Conservation (phyloP, 768 basidiomycete species). For the Tephrocybe rancida region DNA sequence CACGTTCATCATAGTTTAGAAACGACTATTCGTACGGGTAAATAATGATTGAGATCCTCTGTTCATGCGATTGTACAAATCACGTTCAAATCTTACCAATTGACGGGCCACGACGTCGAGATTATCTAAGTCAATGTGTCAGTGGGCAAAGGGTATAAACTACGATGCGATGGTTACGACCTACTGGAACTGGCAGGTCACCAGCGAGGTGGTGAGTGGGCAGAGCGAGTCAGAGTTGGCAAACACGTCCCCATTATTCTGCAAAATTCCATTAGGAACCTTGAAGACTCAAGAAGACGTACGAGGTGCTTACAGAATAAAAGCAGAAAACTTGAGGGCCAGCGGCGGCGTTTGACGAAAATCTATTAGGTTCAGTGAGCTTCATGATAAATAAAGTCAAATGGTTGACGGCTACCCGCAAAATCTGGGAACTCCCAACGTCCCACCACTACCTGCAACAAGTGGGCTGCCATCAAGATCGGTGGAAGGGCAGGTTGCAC, state of each 20-base stretch:
- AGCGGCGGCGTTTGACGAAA: neutral
- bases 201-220: constrained; percentile 1
- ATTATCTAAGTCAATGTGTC: too few relatives aligned
- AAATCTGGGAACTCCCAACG: constrained; percentile 12
- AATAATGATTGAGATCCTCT: too few relatives aligned
- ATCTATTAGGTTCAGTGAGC: neutral
- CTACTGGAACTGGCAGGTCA: constrained; percentile 3
- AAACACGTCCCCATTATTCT: constrained; percentile 9
- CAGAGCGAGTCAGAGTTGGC: neutral
- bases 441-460: constrained; percentile 11
- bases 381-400: neutral
- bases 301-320: constrained; percentile 4
- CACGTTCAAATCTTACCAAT: too few relatives aligned
- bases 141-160: too few relatives aligned
- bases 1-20: too few relatives aligned
- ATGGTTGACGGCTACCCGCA: constrained; percentile 7
- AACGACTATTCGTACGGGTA: too few relatives aligned
- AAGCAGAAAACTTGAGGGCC: constrained; percentile 1
- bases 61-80: too few relatives aligned
- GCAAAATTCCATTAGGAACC: neutral
- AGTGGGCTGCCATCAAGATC: constrained; percentile 9
- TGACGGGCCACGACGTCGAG: too few relatives aligned
- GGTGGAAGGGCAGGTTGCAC: constrained; percentile 12
- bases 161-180: neutral
- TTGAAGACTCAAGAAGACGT: neutral